Percentiles rank a stretch among this genome's conserved stretches.
Evolutionary conservation across 2,329 filamentous ascomycete genomes (phyloP).

Genomic region (Xylaria sp.): DNA sequence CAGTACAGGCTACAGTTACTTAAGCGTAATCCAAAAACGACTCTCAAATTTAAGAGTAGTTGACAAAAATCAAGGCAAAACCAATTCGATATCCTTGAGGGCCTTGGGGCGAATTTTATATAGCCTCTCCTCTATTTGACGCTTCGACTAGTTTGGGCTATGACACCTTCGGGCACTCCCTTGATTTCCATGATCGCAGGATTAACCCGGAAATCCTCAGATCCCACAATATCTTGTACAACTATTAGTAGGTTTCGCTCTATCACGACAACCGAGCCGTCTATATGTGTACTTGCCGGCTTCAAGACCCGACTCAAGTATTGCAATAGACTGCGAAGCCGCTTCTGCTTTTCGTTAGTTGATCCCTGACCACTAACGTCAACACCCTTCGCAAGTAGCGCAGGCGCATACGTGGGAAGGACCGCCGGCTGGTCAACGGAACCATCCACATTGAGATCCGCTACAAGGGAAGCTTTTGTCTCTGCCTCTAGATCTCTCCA

Average conservation of each 20-base stretch:
- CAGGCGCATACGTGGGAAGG: conserved; percentile 53
- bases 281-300: background rate
- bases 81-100: background rate
- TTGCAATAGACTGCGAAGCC: conserved; percentile 44
- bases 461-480: conserved; percentile 41
- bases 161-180: background rate
- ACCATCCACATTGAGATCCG: conserved; percentile 51
- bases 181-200: conserved; percentile 7
- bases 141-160: conserved; percentile 7
- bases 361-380: conserved; percentile 38
- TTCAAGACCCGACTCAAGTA: conserved; percentile 46
- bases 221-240: conserved; percentile 9
- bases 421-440: conserved; percentile 48
- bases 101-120: background rate
- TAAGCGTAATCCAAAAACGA: no score
- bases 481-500: conserved; percentile 42
- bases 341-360: conserved; percentile 35
- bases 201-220: conserved; percentile 12
- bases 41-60: no score
- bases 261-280: conserved; percentile 14
- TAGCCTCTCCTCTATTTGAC: background rate
- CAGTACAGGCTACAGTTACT: no score
- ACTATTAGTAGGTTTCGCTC: conserved; percentile 11
- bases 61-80: background rate
- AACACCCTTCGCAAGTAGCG: conserved; percentile 48